Conservation (phyloP, 768 basidiomycete genomes). For the Mycena galopus region DNA sequence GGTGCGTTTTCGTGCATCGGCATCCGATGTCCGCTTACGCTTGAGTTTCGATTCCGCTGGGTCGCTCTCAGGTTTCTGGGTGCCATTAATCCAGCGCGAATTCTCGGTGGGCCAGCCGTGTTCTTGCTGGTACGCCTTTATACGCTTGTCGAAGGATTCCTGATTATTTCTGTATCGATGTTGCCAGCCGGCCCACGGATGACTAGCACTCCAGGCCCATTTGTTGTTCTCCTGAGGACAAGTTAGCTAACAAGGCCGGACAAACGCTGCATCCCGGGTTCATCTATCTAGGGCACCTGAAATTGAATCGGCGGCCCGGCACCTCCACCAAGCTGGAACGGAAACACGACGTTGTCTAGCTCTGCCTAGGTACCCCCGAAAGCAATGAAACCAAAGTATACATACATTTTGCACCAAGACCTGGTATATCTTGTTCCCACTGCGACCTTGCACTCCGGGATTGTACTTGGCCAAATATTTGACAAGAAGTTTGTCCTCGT, state of each 20-base stretch:
- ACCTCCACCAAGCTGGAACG: too few species aligned
- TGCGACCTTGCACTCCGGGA: slow-evolving; percentile 55
- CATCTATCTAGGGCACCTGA: too few species aligned
- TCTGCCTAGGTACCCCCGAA: too few species aligned
- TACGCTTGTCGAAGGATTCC: slow-evolving; percentile 55
- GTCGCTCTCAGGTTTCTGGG: slow-evolving; percentile 21
- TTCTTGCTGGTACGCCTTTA: slow-evolving; percentile 54
- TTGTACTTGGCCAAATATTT: slow-evolving; percentile 66
- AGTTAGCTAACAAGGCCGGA: not conserved
- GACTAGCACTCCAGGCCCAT: slow-evolving; percentile 68
- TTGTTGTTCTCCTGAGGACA: slow-evolving; percentile 47
- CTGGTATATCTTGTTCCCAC: slow-evolving; percentile 61
- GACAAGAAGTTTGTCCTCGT: slow-evolving; percentile 58
- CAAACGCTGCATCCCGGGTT: too few species aligned
- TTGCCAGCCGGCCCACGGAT: slow-evolving; percentile 75
- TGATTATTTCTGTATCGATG: slow-evolving; percentile 67
- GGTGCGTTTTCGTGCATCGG: slow-evolving; percentile 14
- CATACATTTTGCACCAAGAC: slow-evolving; percentile 61
- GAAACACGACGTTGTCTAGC: too few species aligned
- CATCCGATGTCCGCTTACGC: slow-evolving; percentile 5
- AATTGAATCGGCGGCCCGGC: too few species aligned
- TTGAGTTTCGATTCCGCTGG: slow-evolving; percentile 9
- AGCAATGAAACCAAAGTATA: too few species aligned
- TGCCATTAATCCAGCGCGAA: not conserved
- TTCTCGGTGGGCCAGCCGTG: slow-evolving; percentile 39